Evolutionary conservation across 257 asterid genomes (phyloP), one percentile per base, ranked within the genome.

Genomic region (Petunia secreta): DNA sequence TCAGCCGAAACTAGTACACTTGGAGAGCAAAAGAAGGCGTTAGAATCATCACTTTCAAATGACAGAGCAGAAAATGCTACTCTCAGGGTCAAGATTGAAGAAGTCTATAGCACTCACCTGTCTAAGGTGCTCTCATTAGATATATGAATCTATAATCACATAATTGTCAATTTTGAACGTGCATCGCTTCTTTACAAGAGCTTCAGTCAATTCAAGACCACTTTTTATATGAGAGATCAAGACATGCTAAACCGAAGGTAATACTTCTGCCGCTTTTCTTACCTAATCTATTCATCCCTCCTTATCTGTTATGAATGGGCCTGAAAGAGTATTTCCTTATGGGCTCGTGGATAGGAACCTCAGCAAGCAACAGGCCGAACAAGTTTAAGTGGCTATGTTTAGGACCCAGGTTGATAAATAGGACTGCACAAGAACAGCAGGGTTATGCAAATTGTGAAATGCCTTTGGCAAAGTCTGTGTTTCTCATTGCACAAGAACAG

Each of bases 201-300:
- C 89, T 95, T 60, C 92, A 90, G 75, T 92, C 98, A 34, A 83
- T 95, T 82, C 95, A 93, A 89, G 92, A 92, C 79, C 99, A 95
- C 85, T 94, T 93, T 55, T 85, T 83, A 75, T 85, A 88, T 73
- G 99, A 95, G 90, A 87, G 95, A 92, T 93, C 97, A 85, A 92
- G 98, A 93, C 93, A 98, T 75, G 95, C 96, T 83, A 91, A 95
- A 88, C 92, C 93, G 66, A 96, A 93, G 98, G 99, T 93, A 65
- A 37, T 64, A 68, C 69, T 60, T 76, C 79, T 40, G 1, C 15
- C 7, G 7, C 40, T 48, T 13, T 76, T 55, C 83, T 50, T 38
- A 46, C 46, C 48, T n/a, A 37, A 15, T 69, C 77, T 6, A 60
- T n/a, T 57, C 48, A 69, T 80, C 60, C 48, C 14, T 34, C 25